Percentiles rank a stretch among this genome's conserved stretches.
Evolutionary conservation across 345 rosid genomes (phyloP).

Genomic region (Brassica incana): DNA sequence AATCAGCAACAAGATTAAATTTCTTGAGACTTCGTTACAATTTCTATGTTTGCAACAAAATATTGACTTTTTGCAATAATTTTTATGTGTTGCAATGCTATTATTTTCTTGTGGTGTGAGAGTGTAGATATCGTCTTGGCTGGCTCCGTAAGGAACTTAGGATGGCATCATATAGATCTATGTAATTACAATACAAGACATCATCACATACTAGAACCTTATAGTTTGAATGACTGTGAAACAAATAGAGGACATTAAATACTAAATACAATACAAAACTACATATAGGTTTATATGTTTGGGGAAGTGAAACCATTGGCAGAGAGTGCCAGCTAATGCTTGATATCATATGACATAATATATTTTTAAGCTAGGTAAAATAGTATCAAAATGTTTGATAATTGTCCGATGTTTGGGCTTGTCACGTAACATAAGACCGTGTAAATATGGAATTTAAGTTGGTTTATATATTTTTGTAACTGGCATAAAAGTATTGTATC

Average conservation of each 20-base stretch:
- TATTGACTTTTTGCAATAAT: neutral
- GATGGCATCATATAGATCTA: too few relatives aligned
- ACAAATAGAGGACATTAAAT: neutral
- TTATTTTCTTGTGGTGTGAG: too few relatives aligned
- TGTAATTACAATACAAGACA: neutral
- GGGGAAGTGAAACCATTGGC: neutral
- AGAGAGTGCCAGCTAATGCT: neutral
- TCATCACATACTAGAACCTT: neutral
- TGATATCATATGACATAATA: neutral
- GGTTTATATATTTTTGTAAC: slow-evolving; percentile 6
- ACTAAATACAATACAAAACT: neutral
- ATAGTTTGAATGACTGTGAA: neutral
- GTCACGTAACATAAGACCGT: slow-evolving; percentile 25
- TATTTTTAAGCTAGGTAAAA: neutral
- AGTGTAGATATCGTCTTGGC: too few relatives aligned
- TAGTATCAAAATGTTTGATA: slow-evolving; percentile 13
- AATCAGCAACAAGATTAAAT: neutral
- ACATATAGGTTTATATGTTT: neutral
- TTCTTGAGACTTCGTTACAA: neutral
- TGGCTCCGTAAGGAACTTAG: too few relatives aligned
- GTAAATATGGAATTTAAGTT: slow-evolving; percentile 19
- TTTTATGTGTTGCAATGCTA: too few relatives aligned
- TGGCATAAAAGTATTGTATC: slow-evolving; percentile 24
- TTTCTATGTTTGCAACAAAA: neutral
- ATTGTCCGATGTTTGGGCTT: slow-evolving; percentile 17